phyloP scores from a whole-genome alignment of 2,329 filamentous ascomycete species.

The Cladorrhinum sp. region DNA sequence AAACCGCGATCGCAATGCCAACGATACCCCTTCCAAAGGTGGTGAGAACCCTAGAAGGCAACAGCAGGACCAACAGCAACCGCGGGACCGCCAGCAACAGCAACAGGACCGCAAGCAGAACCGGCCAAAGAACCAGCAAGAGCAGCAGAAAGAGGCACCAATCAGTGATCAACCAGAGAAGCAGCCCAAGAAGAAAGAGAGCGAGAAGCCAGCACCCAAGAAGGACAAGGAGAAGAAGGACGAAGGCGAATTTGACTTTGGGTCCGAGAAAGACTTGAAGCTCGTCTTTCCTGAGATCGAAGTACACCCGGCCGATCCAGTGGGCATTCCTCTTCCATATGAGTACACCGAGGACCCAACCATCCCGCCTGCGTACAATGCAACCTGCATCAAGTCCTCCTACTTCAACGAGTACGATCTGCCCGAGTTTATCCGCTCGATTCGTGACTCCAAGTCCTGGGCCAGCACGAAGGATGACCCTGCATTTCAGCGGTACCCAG shows the following conservation, averaged over 20 bases:
- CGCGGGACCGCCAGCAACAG: conserved; percentile 11
- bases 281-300: conserved; percentile 39
- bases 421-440: conserved; percentile 41
- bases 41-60: conserved; percentile 17
- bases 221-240: conserved; percentile 15
- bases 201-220: neutral
- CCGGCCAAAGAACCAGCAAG: conserved; percentile 1
- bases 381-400: conserved; percentile 43
- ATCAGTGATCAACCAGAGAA: conserved; percentile 3
- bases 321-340: conserved; percentile 44
- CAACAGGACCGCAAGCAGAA: conserved; percentile 10
- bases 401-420: conserved; percentile 44
- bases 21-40: neutral
- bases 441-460: conserved; percentile 43
- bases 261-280: conserved; percentile 40
- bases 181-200: conserved; percentile 4
- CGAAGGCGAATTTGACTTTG: conserved; percentile 31
- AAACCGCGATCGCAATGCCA: conserved; percentile 3
- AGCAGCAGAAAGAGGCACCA: conserved; percentile 1
- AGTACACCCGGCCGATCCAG: conserved; percentile 42
- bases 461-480: conserved; percentile 41
- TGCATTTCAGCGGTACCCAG: conserved; percentile 35
- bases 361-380: conserved; percentile 44
- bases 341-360: conserved; percentile 45
- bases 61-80: conserved; percentile 16